Conservation (phyloP, 2,329 filamentous ascomycete species). For the Claviceps sp. region DNA sequence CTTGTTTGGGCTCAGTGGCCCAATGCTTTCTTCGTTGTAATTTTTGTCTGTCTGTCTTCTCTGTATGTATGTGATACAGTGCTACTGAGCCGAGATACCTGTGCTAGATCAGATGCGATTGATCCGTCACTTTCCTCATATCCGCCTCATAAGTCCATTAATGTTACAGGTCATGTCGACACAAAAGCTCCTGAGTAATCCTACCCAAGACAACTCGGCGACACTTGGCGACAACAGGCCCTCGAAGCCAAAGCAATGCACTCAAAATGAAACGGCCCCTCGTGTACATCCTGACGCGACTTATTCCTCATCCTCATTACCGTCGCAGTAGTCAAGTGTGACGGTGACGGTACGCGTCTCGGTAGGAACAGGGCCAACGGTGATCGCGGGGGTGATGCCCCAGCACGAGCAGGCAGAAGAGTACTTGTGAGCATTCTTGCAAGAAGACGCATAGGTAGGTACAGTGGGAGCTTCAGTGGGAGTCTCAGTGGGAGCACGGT, state of each 20-base stretch:
- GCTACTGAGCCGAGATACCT: neutral
- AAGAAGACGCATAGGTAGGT: slow-evolving; percentile 28
- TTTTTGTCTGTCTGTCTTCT: neutral
- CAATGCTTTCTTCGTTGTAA: neutral
- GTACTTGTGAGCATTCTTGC: slow-evolving; percentile 21
- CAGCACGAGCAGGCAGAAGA: slow-evolving; percentile 31
- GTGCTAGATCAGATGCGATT: neutral
- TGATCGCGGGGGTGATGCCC: slow-evolving; percentile 26
- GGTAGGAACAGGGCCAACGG: slow-evolving; percentile 25
- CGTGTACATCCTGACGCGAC: neutral
- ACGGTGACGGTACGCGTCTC: slow-evolving; percentile 27
- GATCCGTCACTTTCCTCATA: neutral
- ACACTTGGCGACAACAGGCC: neutral
- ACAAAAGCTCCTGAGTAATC: neutral
- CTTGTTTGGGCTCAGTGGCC: neutral
- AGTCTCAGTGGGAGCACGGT: slow-evolving; percentile 18
- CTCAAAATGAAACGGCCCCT: neutral
- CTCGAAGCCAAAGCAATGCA: neutral
- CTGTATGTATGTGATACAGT: neutral
- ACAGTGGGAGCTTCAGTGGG: slow-evolving; percentile 16
- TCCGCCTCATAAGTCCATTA: neutral
- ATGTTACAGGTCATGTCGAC: neutral
- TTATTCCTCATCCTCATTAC: slow-evolving; percentile 12
- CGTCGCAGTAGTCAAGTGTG: slow-evolving; percentile 28
- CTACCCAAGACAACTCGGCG: neutral